Base-by-base conservation (phyloP, 164 flowering plant genomes). In the Taxillus chinensis region DNA sequence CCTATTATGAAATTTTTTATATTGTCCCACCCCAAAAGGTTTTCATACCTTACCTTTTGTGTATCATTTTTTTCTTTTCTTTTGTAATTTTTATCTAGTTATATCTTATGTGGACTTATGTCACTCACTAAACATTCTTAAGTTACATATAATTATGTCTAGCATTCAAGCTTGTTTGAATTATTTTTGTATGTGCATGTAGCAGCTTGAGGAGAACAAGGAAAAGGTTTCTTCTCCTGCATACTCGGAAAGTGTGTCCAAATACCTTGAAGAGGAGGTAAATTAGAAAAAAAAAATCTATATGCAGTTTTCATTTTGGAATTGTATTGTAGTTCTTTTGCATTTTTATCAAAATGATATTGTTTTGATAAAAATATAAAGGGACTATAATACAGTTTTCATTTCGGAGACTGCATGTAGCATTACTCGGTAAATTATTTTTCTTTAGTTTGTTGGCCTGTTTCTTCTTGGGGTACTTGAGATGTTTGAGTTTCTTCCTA, bases 221-320 rank as follows among this genome's bases (percentile, higher is more conserved):
- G 83, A 73, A 46, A 88, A 80, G 64, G 70, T 67, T 64, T 65
- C 80, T 63, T 72, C 82, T 55, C 50, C 78, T 59, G 49, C 78
- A 45, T 43, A 71, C 66, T 64, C 64, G n/a, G 84, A 82, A 75
- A 75, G 83, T 73, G 78, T 89, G 39, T 63, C 82, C 27, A 91
- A 93, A 64, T 87, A 80, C 39, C 62, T 90, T 63, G 80, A 81
- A 68, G 97, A 90, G 76, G 91, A 87, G 99, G 99, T 93, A 82
- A 10, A 13, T 59, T 11, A 11, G 4, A 27, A 27, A 27, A 27
- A 27, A 27, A 27, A 27, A 27, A 27, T 27, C 27, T 27, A 27
- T 27, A 27, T 27, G n/a, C 27, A 27, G 27, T 27, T 2, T 2
- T 27, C 27, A 27, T n/a, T n/a, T n/a, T n/a, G n/a, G n/a, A n/a